Evolutionary conservation across 352 stramenopile species (phyloP), one percentile per base, ranked within the genome.

Genomic region (Phytophthora fragariaefolia): DNA sequence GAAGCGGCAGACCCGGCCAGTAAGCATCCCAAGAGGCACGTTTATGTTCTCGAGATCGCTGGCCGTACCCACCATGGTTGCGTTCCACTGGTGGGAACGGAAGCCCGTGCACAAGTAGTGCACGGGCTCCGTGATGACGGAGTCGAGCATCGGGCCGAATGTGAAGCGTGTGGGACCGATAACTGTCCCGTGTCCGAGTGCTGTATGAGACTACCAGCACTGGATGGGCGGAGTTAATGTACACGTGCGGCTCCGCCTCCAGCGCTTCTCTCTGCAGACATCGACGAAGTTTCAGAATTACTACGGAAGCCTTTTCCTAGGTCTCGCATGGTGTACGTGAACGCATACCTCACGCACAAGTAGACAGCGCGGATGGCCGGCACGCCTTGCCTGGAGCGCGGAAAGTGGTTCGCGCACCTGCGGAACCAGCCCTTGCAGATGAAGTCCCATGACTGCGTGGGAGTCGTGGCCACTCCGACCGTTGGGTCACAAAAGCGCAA

Each of bases 171-270:
- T 42, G 2, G 60, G 58, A 0, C 12, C 38, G 13, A 55, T 53
- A 2, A 28, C 22, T 4, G 36, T 78, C 2, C 20, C 52, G 36
- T 75, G 66, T 28, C 58, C 60, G 0, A 22, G 22, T 2, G 20
- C 58, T 12, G 48, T 73, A 15, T 58, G 24, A 4, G 56, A 74
- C 54, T 74, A 78, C 27, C 61, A 78, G 22, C 38, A 22, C 9
- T 78, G 65, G 63, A 72, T 72, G 68, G 68, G 68, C 12, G 56
- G 68, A 49, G 57, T 66, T 36, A 63, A 69, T 42, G 38, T 72
- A 18, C 32, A 57, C 32, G 30, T 46, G 18, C 58, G 72, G 46
- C 62, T 43, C 18, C 63, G 68, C 38, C 58, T 72, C 20, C 62
- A 69, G 18, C 9, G 10, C 18, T 73, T 59, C 30, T 79, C 66